Evolutionary conservation across 495 filamentous ascomycete species (phyloP).

Genomic region (Xeromyces bisporus): DNA sequence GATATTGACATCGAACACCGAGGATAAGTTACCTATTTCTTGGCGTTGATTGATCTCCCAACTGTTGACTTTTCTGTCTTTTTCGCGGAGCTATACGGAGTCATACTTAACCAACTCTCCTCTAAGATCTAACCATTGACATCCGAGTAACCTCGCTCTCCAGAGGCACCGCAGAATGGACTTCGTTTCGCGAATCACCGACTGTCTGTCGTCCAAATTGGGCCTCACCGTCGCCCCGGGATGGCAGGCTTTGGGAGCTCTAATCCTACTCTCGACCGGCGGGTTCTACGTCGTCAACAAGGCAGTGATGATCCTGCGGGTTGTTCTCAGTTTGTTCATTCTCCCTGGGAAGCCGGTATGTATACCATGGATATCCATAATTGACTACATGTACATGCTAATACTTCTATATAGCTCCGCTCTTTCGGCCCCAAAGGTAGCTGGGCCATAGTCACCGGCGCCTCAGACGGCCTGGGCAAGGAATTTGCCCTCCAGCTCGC

Average conservation of each 20-base stretch:
- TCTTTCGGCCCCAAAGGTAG: conserved; percentile 83
- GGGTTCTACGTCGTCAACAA: conserved; percentile 39
- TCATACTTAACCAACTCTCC: no score
- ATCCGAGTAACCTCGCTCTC: no score
- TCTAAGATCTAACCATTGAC: no score
- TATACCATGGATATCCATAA: no score
- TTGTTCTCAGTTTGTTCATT: conserved; percentile 62
- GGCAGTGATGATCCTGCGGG: conserved; percentile 41
- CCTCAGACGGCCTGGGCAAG: conserved; percentile 92
- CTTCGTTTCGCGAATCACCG: conserved; percentile 15
- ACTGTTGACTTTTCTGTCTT: no score
- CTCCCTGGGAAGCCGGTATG: conserved; percentile 47
- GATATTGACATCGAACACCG: no score
- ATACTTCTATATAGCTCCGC: no score
- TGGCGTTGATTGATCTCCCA: no score
- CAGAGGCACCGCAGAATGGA: no score
- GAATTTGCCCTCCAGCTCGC: conserved; percentile 87
- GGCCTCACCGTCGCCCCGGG: conserved; percentile 20
- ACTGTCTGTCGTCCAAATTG: conserved; percentile 22
- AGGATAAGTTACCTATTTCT: no score
- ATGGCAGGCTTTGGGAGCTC: conserved; percentile 20
- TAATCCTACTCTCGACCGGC: conserved; percentile 34
- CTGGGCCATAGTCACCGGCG: conserved; percentile 91
- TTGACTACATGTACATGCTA: no score
- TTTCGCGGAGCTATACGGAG: no score